Conservation (phyloP, 352 stramenopile genomes). For the Albugo candida region DNA sequence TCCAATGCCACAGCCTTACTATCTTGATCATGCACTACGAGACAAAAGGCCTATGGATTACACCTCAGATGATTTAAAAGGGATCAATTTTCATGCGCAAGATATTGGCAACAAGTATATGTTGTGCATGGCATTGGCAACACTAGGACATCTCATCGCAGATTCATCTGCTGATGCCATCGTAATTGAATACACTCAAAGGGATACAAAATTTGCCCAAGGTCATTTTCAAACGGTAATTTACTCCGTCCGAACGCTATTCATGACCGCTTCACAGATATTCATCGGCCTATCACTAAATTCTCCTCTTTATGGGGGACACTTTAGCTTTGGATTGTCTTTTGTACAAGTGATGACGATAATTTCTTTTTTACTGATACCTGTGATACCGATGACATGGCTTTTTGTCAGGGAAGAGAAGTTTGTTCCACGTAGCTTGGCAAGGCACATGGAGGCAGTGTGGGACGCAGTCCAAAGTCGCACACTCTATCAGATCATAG, state of each 20-base stretch:
- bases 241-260: conserved; percentile 17
- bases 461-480: conserved; percentile 14
- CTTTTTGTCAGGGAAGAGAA: conserved; percentile 10
- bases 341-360: conserved; percentile 33
- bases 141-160: conserved; percentile 53
- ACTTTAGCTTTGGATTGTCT: conserved; percentile 23
- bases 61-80: conserved; percentile 1
- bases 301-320: conserved; percentile 30
- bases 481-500: conserved; percentile 16
- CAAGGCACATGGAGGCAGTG: conserved; percentile 9
- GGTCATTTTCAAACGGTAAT: conserved; percentile 22
- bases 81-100: conserved; percentile 14
- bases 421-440: conserved; percentile 8
- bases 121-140: conserved; percentile 44
- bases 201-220: conserved; percentile 22
- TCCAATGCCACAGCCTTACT: conserved; percentile 29
- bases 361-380: conserved; percentile 11
- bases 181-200: conserved; percentile 30
- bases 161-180: conserved; percentile 47
- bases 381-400: conserved; percentile 12
- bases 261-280: conserved; percentile 20
- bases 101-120: conserved; percentile 29
- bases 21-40: conserved; percentile 11
- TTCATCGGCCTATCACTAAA: conserved; percentile 38
- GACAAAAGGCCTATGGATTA: conserved; percentile 13